These are phyloP conservation scores for Inga leiocalycina DNA, from an alignment of 306 rosid species.

Conservation along the genomic window DNA sequence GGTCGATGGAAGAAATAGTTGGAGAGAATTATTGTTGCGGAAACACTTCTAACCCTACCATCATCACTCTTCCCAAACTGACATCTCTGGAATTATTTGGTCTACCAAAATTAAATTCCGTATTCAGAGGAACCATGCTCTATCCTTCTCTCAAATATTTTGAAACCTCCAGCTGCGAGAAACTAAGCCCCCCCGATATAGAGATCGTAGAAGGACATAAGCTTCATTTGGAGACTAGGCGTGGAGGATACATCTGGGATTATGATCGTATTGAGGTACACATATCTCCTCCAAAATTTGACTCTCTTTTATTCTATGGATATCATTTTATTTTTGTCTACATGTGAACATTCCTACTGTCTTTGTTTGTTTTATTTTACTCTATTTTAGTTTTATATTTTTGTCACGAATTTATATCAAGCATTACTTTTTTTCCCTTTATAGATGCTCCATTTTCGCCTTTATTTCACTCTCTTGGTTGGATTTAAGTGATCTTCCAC, in stretches of 20 bases:
- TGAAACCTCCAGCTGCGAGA: rapidly evolving
- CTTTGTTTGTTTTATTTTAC: background rate
- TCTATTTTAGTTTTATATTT: too few species aligned
- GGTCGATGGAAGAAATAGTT: background rate
- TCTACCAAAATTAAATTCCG: background rate
- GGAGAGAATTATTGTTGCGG: background rate
- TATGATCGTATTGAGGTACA: too few species aligned
- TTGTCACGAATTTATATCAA: background rate
- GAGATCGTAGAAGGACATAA: background rate
- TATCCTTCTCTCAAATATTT: background rate
- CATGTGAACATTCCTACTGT: too few species aligned
- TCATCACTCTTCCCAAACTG: background rate
- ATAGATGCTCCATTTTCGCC: too few species aligned
- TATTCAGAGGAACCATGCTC: background rate
- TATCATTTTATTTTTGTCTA: too few species aligned
- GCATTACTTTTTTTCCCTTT: too few species aligned
- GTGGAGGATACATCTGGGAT: background rate
- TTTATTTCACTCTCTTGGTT: too few species aligned
- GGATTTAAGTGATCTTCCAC: too few species aligned
- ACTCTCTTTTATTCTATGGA: too few species aligned
- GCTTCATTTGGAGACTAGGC: background rate
- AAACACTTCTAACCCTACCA: background rate
- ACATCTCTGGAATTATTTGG: background rate
- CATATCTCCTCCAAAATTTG: background rate
- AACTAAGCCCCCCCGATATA: background rate